Evolutionary conservation across 1,284 basidiomycete species (phyloP).

Genomic region (Trametes polyzona): DNA sequence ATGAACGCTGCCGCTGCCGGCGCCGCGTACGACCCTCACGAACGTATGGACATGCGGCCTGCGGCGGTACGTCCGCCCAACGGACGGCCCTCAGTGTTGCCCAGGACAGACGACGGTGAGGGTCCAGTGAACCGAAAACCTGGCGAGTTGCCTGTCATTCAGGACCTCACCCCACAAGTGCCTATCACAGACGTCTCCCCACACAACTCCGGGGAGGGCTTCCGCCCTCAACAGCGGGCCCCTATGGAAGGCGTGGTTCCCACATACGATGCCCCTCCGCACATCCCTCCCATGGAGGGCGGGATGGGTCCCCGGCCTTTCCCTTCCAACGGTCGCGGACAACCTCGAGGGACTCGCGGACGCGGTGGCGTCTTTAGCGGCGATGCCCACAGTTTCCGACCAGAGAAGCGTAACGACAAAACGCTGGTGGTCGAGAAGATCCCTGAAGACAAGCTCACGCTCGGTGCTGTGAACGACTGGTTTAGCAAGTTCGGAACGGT

Average conservation of each 20-base stretch:
- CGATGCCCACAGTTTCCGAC: conserved; percentile 67
- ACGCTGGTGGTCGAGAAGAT: conserved; percentile 96
- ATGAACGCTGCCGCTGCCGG: conserved; percentile 42
- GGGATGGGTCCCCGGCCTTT: conserved; percentile 22
- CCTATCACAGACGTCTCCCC: conserved; percentile 35
- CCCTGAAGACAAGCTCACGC: conserved; percentile 79
- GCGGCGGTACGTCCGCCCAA: conserved; percentile 42
- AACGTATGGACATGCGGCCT: conserved; percentile 76
- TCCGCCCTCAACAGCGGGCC: conserved; percentile 7
- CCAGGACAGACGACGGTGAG: conserved; percentile 52
- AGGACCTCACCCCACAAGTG: conserved; percentile 71
- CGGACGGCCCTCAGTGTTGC: conserved; percentile 58
- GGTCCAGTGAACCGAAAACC: conserved; percentile 47
- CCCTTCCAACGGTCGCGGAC: conserved; percentile 21
- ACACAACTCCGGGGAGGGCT: conserved; percentile 18
- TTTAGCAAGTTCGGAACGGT: conserved; percentile 94
- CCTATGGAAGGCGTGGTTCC: conserved; percentile 13
- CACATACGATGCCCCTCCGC: conserved; percentile 7
- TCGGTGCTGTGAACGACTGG: conserved; percentile 84
- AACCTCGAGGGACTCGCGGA: conserved; percentile 42
- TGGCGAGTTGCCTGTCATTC: conserved; percentile 77
- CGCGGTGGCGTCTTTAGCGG: conserved; percentile 53
- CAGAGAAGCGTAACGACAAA: conserved; percentile 72
- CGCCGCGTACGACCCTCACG: conserved; percentile 74
- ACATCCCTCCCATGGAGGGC: conserved; percentile 16